Base-by-base conservation (phyloP, 2,329 filamentous ascomycete species). In the Rutstroemia sp. region DNA sequence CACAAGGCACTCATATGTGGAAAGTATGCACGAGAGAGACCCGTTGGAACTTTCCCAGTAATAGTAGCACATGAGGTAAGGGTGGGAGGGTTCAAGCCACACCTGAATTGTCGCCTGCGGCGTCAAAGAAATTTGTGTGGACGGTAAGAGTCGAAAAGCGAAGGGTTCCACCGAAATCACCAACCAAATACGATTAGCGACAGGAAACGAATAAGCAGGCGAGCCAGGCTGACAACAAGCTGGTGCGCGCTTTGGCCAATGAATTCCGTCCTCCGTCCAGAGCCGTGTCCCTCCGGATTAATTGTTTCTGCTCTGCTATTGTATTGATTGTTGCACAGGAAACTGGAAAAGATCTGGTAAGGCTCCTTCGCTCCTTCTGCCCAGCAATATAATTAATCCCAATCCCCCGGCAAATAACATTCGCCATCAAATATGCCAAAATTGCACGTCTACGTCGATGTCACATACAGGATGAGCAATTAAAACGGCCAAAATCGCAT, bases 1-100 rank as follows among this genome's bases (percentile, higher is more conserved):
- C 48, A 48, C 56, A 53, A 44, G 44, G 50, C 56, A 49, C 46
- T 58, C 57, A 53, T 57, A 49, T 37, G 44, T 21, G 19, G n/a
- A 17, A 55, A 37, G 49, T 49, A 48, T 50, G 25, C 17, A 17
- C 39, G 41, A 37, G 34, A 17, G 12, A 12, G 17, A 42, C 37
- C 39, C 27, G 21, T 48, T 48, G 51, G 44, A 23, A 39, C 16
- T 34, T 17, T 55, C 12, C 45, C 17, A 17, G 27, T 50, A 37
- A 45, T 45, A 51, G 17, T 16, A 54, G 34, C 37, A 49, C 23
- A 42, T 49, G 17, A 42, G 38, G 52, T 34, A 34, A n/a, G 25
- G n/a, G 8, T 14, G 12, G 17, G 25, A 48, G 41, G 37, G 12
- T 50, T 55, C 34, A 50, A 55, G 46, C 47, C 47, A 51, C 46